Evolutionary conservation across 2,329 filamentous ascomycete genomes (phyloP).

Genomic region (Hymenoscyphus fructigenus): DNA sequence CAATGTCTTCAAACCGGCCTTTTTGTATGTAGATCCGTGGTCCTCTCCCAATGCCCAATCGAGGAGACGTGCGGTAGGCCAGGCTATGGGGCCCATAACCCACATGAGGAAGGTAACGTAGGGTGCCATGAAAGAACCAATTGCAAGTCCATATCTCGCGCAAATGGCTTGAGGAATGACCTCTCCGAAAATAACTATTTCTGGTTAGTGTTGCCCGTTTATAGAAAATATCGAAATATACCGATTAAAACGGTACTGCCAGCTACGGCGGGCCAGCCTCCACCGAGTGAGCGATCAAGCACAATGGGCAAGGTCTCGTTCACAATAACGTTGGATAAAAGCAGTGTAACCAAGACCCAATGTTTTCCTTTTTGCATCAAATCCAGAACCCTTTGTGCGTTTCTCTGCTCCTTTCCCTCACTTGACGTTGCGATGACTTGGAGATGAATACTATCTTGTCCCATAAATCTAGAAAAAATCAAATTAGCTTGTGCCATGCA

Average conservation of each 20-base stretch:
- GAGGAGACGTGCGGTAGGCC: slow-evolving; percentile 92
- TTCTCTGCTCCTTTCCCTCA: slow-evolving; percentile 79
- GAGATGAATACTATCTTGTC: slow-evolving; percentile 90
- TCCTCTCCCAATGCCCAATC: slow-evolving; percentile 92
- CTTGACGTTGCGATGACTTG: slow-evolving; percentile 89
- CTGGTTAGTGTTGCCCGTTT: slow-evolving; percentile 26
- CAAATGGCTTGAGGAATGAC: slow-evolving; percentile 94
- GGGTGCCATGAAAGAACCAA: slow-evolving; percentile 90
- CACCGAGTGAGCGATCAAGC: slow-evolving; percentile 87
- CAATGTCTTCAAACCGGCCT: slow-evolving; percentile 92
- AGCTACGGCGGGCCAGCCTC: slow-evolving; percentile 90
- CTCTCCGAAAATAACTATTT: slow-evolving; percentile 92
- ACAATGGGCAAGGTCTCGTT: slow-evolving; percentile 97
- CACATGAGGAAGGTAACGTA: slow-evolving; percentile 90
- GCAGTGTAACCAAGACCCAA: slow-evolving; percentile 93
- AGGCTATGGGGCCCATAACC: slow-evolving; percentile 82
- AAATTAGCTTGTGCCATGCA: slow-evolving; percentile 13
- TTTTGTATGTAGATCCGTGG: slow-evolving; percentile 96
- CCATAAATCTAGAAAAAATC: slow-evolving; percentile 39
- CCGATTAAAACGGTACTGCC: slow-evolving; percentile 93
- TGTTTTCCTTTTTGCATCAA: slow-evolving; percentile 89
- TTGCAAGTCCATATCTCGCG: slow-evolving; percentile 91
- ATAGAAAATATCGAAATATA: slow-evolving; percentile 44
- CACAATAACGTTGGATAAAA: slow-evolving; percentile 95
- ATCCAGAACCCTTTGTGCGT: slow-evolving; percentile 77